Evolutionary conservation across 805 yeast genomes (phyloP), one percentile per base, ranked within the genome.

Genomic region (Nakazawaea ishiwadae): DNA sequence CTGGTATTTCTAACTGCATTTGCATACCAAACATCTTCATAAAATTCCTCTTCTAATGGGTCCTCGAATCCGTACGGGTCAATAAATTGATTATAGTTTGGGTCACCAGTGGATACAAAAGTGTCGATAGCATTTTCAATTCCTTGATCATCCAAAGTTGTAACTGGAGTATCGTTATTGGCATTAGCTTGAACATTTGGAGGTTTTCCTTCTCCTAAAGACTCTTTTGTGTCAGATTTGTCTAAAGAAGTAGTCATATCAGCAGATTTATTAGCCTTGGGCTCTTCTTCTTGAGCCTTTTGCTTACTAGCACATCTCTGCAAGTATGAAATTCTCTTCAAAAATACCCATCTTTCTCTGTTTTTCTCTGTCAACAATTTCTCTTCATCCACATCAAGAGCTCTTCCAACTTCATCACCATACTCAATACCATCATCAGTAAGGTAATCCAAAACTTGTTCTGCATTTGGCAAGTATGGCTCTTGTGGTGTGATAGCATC

Each of bases 21-120:
- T 4, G 81, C 81, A 56, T 71, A 75, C 96, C 96, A 91, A 6
- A 81, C 58, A 51, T 88, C 96, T 51, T 85, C 90, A 53, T 79
- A 87, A 57, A 93, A 93, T 2, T 75, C 76, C n/a, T 76, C 83
- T 45, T 74, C 77, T 36, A 93, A 58, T 0, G 99, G 99, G 62
- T 93, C 99, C 44, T 75, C 81, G 58, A 93, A 89, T 2, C 77
- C 68, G 60, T 86, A 90, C 1, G 99, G 99, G 58, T 89, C 97
- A 46, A 93, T 72, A 44, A 79, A 81, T 11, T 29, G 16, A 28
- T 23, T 16, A 10, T 62, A 45, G 37, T 57, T 51, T 33, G 59
- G 39, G 44, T 62, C 54, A 37, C 66, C 51, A 53, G 80, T 66
- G 51, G 50, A 24, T 7, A 45, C 64, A 55, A 73, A 44, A 4